phyloP scores from a whole-genome alignment of 306 rosid genomes.

The Betula pendula region DNA sequence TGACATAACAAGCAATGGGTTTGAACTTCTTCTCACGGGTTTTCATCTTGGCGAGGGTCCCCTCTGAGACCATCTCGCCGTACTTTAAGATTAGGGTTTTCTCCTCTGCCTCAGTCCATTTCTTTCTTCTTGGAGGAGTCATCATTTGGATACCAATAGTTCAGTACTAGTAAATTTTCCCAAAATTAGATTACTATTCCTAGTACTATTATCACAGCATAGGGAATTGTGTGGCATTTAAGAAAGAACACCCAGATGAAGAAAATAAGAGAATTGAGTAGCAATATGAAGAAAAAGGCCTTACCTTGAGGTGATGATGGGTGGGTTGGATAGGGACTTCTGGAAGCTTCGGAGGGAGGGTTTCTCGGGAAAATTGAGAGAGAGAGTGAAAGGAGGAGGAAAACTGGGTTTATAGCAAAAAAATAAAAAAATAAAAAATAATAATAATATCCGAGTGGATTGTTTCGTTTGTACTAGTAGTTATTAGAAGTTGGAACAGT shows the following conservation, averaged over 20 bases:
- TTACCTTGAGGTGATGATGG: constrained; percentile 21
- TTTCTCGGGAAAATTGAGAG: constrained; percentile 6
- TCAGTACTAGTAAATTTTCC: neutral
- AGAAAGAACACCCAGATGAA: constrained; percentile 21
- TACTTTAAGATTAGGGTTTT: constrained; percentile 86
- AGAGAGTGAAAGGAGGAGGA: neutral
- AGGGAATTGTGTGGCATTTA: constrained; percentile 6
- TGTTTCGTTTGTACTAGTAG: constrained; percentile 5
- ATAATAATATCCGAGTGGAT: neutral
- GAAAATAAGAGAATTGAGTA: constrained; percentile 25
- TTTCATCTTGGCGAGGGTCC: constrained; percentile 81
- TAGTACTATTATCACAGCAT: neutral
- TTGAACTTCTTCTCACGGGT: constrained; percentile 92
- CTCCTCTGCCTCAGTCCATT: constrained; percentile 97
- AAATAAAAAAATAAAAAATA: neutral
- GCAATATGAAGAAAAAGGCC: neutral
- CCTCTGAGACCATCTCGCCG: constrained; percentile 80
- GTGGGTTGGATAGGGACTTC: neutral
- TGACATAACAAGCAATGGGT: constrained; percentile 86
- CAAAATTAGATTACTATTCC: neutral
- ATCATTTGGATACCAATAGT: constrained; percentile 44
- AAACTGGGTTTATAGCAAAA: neutral
- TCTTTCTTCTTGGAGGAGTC: constrained; percentile 86
- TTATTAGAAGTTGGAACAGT: neutral
- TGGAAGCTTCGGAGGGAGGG: constrained; percentile 1